phyloP scores from a whole-genome alignment of 345 rosid species.

The Noccaea caerulescens region DNA sequence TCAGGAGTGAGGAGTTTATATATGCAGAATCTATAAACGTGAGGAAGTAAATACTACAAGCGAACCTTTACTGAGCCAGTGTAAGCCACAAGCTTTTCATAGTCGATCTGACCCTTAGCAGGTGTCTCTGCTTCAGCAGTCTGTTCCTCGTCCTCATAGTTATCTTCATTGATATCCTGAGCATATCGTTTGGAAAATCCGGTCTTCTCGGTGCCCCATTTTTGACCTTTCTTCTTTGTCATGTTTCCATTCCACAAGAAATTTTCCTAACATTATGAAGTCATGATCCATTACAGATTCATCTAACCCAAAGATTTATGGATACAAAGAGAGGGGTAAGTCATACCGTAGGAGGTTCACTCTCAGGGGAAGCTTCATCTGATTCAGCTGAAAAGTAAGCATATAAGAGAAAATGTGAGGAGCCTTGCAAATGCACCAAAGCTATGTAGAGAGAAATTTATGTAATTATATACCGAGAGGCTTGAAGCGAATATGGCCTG shows the following conservation, averaged over 20 bases:
- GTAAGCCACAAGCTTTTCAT: slow-evolving; percentile 67
- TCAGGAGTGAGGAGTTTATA: not conserved
- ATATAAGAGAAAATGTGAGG: slow-evolving; percentile 29
- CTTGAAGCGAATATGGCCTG: slow-evolving; percentile 93
- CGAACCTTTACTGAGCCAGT: slow-evolving; percentile 63
- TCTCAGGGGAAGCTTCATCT: slow-evolving; percentile 50
- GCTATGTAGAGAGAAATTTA: not conserved
- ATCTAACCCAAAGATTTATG: slow-evolving; percentile 13
- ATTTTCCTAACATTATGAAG: slow-evolving; percentile 49
- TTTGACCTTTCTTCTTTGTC: slow-evolving; percentile 91
- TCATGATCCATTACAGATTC: slow-evolving; percentile 24
- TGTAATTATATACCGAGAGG: slow-evolving; percentile 50
- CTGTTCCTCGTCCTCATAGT: slow-evolving; percentile 37
- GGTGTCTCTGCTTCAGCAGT: slow-evolving; percentile 46
- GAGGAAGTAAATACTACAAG: slow-evolving; percentile 1
- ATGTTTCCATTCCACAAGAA: slow-evolving; percentile 82
- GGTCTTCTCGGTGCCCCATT: slow-evolving; percentile 82
- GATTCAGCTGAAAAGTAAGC: slow-evolving; percentile 52
- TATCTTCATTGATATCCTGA: slow-evolving; percentile 50
- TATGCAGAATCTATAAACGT: not conserved
- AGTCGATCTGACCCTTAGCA: slow-evolving; percentile 49
- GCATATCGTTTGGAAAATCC: slow-evolving; percentile 53
- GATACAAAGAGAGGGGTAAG: slow-evolving; percentile 27
- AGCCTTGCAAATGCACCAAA: slow-evolving; percentile 11
- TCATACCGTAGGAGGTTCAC: slow-evolving; percentile 61